Conservation (phyloP, 306 rosid species). For the Luffa acutangula region DNA sequence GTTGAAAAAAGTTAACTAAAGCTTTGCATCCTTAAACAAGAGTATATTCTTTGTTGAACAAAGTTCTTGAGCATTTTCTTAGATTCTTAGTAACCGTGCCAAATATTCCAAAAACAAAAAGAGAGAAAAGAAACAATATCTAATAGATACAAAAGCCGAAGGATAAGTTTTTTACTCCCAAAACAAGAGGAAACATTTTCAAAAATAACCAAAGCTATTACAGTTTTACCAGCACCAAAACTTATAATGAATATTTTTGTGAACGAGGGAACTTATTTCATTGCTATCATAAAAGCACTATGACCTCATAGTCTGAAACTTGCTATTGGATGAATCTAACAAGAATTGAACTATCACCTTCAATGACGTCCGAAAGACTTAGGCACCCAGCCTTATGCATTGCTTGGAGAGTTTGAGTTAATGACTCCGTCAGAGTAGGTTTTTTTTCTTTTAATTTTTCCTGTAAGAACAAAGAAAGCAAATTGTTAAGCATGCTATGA, state of each 20-base stretch:
- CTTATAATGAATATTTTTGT: neutral
- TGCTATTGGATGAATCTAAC: neutral
- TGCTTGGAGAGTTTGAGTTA: constrained; percentile 84
- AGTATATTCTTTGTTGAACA: neutral
- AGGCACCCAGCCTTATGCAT: constrained; percentile 89
- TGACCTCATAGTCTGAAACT: neutral
- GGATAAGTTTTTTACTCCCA: neutral
- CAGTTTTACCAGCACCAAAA: neutral
- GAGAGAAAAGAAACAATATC: neutral
- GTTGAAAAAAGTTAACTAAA: neutral
- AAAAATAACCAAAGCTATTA: neutral
- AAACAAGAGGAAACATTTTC: neutral
- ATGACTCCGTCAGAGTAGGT: constrained; percentile 60
- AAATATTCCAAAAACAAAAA: neutral
- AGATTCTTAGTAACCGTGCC: neutral
- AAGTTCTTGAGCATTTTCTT: neutral
- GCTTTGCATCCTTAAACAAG: neutral
- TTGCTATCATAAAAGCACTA: neutral
- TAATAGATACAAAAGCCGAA: neutral
- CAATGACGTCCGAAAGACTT: constrained; percentile 65
- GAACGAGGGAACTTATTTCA: neutral
- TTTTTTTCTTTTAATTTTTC: constrained; percentile 98
- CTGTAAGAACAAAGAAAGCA: constrained; percentile 24
- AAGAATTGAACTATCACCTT: constrained; percentile 50
- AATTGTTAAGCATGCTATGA: constrained; percentile 2